phyloP scores from a whole-genome alignment of 2,329 filamentous ascomycete genomes.

The Aspergillus felis region DNA sequence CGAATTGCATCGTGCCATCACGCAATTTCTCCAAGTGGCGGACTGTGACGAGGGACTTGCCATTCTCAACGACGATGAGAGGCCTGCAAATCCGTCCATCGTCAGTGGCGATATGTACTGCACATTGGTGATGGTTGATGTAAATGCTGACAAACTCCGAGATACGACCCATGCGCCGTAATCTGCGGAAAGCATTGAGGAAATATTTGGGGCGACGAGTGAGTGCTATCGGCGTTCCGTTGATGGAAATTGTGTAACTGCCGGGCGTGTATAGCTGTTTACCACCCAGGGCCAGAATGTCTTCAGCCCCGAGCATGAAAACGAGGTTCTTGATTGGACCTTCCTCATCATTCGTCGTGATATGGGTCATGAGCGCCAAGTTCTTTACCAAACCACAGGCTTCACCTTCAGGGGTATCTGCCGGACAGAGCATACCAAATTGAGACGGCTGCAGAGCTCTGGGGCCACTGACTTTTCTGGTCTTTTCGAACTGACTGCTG shows the following conservation, averaged over 20 bases:
- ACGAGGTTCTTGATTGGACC: conserved; percentile 82
- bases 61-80: conserved; percentile 89
- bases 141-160: conserved; percentile 97
- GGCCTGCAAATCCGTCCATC: conserved; percentile 95
- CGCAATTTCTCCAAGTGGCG: conserved; percentile 78
- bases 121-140: conserved; percentile 87
- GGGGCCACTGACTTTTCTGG: conserved; percentile 90
- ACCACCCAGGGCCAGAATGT: conserved; percentile 75
- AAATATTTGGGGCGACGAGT: conserved; percentile 85
- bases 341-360: conserved; percentile 94
- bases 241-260: conserved; percentile 87
- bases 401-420: conserved; percentile 97
- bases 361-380: conserved; percentile 96
- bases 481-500: conserved; percentile 98
- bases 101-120: conserved; percentile 93
- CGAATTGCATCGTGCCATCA: conserved; percentile 80
- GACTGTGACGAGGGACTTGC: conserved; percentile 72
- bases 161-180: conserved; percentile 84
- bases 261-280: conserved; percentile 81
- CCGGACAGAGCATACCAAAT: conserved; percentile 96
- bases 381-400: conserved; percentile 98
- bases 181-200: conserved; percentile 75
- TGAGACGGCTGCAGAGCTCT: conserved; percentile 95
- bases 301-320: conserved; percentile 78
- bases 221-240: conserved; percentile 87